Evolutionary conservation across 148 eudicot genomes (phyloP).

Genomic region (Diospyros kaki): DNA sequence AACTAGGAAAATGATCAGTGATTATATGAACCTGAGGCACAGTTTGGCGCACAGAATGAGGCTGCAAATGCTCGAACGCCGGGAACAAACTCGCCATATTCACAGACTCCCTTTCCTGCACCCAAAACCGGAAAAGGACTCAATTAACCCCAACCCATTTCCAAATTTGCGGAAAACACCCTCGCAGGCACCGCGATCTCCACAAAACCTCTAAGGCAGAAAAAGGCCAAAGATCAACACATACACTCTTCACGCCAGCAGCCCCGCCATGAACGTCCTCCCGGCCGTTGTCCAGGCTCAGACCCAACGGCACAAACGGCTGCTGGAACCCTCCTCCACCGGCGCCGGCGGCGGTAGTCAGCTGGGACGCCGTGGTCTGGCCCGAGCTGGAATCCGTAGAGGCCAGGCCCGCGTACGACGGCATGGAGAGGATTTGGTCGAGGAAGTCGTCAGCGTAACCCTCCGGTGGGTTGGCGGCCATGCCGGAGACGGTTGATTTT

Average conservation of each 20-base stretch:
- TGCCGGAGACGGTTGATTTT: conserved; percentile 13
- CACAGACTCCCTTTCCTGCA: conserved; percentile 39
- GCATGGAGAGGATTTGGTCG: conserved; percentile 42
- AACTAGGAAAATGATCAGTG: not conserved
- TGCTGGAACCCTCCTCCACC: conserved; percentile 15
- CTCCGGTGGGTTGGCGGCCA: conserved; percentile 36
- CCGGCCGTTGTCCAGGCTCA: conserved; percentile 39
- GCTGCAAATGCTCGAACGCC: conserved; percentile 39
- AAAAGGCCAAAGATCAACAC: conserved; percentile 11
- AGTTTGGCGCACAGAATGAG: conserved; percentile 39
- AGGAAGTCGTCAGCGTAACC: conserved; percentile 47
- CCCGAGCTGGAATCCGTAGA: conserved; percentile 18
- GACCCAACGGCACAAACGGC: conserved; percentile 34
- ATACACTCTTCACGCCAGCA: conserved; percentile 20
- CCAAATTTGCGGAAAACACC: not conserved
- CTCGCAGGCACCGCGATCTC: not conserved
- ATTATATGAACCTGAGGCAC: conserved; percentile 31
- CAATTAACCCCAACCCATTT: not conserved
- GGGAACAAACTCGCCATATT: conserved; percentile 39
- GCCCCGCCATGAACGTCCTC: conserved; percentile 21
- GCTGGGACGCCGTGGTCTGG: conserved; percentile 18
- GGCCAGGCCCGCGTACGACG: conserved; percentile 25
- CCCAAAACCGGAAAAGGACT: not conserved
- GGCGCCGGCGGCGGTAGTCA: conserved; percentile 1
- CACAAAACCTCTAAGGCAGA: not conserved